Evolutionary conservation across 2,329 filamentous ascomycete genomes (phyloP).

Genomic region (Penicillium nordicum): DNA sequence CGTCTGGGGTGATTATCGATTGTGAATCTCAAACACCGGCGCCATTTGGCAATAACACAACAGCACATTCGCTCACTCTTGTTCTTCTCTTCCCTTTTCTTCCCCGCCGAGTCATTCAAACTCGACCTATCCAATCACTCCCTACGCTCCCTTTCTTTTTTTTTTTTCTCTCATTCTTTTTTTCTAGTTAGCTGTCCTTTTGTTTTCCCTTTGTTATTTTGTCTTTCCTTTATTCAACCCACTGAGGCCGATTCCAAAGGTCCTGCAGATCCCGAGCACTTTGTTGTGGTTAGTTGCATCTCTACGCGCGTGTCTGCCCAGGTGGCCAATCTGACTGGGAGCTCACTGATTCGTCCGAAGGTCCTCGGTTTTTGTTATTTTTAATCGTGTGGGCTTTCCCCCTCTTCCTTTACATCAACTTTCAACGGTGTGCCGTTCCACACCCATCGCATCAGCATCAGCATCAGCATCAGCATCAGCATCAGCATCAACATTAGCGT

Average conservation of each 20-base stretch:
- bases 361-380: constrained; percentile 17
- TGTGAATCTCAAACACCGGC: constrained; percentile 20
- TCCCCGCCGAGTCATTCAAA: constrained; percentile 35
- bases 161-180: constrained; percentile 1
- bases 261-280: constrained; percentile 13
- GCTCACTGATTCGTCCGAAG: constrained; percentile 15
- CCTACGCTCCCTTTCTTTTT: constrained; percentile 20
- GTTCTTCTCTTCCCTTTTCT: constrained; percentile 27
- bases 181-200: constrained; percentile 9
- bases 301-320: constrained; percentile 14
- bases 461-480: constrained; percentile 8
- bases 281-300: constrained; percentile 13
- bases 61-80: constrained; percentile 8
- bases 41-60: constrained; percentile 18
- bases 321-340: constrained; percentile 11
- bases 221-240: constrained; percentile 10
- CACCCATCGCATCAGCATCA: constrained; percentile 9
- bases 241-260: background rate
- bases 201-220: constrained; percentile 5
- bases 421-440: constrained; percentile 11
- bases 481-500: constrained; percentile 8
- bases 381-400: constrained; percentile 6
- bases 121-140: constrained; percentile 22
- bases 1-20: background rate
- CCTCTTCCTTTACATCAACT: constrained; percentile 9